Percentiles rank a stretch among this genome's conserved stretches.
Conservation (phyloP, 2,329 filamentous ascomycete species). For the Elsinoe australis region DNA sequence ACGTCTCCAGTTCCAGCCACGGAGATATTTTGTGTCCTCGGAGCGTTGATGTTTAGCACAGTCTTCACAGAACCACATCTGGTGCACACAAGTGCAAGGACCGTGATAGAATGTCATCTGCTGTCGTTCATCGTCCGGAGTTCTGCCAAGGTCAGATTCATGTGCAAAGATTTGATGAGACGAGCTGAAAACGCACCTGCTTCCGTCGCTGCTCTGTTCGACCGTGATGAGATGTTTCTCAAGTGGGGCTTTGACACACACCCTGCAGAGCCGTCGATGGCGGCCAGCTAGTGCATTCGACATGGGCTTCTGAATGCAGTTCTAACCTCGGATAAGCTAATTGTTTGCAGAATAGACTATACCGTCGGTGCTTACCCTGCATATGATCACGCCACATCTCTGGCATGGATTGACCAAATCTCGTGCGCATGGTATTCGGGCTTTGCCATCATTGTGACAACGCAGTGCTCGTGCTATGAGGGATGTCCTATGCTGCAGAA, state of each 20-base stretch:
- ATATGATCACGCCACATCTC: constrained; percentile 67
- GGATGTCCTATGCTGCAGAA: constrained; percentile 69
- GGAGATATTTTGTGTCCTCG: constrained; percentile 51
- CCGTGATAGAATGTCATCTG: constrained; percentile 31
- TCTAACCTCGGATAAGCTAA: constrained; percentile 45
- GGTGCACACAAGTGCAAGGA: constrained; percentile 52
- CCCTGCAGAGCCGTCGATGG: constrained; percentile 70
- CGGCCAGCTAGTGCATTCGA: constrained; percentile 56
- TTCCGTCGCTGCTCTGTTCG: background rate
- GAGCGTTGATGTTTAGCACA: constrained; percentile 66
- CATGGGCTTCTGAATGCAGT: constrained; percentile 72
- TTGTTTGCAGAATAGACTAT: no score
- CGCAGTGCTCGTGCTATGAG: constrained; percentile 69
- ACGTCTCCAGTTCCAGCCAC: constrained; percentile 82
- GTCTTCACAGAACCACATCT: constrained; percentile 77
- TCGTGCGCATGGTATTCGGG: constrained; percentile 58
- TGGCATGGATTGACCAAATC: constrained; percentile 82
- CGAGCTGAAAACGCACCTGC: background rate
- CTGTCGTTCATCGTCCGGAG: constrained; percentile 2
- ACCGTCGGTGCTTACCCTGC: constrained; percentile 73
- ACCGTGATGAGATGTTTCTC: constrained; percentile 25
- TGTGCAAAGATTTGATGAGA: no score
- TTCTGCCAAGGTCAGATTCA: constrained; percentile 9
- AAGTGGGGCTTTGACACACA: constrained; percentile 67
- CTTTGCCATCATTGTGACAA: constrained; percentile 43